phyloP scores from a whole-genome alignment of 1,139 yeast genomes.

The Magnusiomyces paraingens region DNA sequence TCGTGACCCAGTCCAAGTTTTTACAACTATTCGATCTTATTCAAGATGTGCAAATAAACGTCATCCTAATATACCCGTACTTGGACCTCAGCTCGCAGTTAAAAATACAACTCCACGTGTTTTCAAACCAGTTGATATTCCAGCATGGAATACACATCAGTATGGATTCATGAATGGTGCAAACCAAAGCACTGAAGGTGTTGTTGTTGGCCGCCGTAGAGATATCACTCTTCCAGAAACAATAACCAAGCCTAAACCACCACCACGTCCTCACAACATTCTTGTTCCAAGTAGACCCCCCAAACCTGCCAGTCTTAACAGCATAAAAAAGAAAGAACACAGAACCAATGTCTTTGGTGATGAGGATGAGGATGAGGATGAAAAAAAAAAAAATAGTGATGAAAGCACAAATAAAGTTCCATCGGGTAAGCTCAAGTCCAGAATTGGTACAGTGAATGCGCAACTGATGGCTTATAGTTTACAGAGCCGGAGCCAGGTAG shows the following conservation, averaged over 20 bases:
- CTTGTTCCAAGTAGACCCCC: constrained; percentile 11
- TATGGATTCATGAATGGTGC: constrained; percentile 56
- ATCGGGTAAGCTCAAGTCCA: background rate
- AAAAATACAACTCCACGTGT: constrained; percentile 33
- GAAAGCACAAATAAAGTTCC: background rate
- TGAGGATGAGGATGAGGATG: background rate
- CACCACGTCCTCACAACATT: constrained; percentile 17
- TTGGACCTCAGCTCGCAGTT: constrained; percentile 44
- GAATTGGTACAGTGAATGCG: background rate
- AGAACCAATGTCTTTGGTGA: constrained; percentile 4
- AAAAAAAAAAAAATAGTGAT: background rate
- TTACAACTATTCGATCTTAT: constrained; percentile 65
- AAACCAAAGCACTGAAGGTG: constrained; percentile 44
- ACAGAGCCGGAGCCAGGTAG: constrained; percentile 19
- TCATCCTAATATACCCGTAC: constrained; percentile 41
- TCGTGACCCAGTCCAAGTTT: constrained; percentile 71
- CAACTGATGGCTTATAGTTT: constrained; percentile 22
- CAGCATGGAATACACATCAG: constrained; percentile 51
- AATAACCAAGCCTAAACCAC: constrained; percentile 13
- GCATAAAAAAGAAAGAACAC: constrained; percentile 5
- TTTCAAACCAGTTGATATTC: constrained; percentile 33
- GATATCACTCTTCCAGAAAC: constrained; percentile 31
- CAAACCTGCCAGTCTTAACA: constrained; percentile 12
- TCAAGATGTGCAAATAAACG: constrained; percentile 54
- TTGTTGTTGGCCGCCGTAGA: constrained; percentile 46